Evolutionary conservation across 2,329 filamentous ascomycete genomes (phyloP), one percentile per base, ranked within the genome.

Genomic region (Nigrograna mackinnonii): DNA sequence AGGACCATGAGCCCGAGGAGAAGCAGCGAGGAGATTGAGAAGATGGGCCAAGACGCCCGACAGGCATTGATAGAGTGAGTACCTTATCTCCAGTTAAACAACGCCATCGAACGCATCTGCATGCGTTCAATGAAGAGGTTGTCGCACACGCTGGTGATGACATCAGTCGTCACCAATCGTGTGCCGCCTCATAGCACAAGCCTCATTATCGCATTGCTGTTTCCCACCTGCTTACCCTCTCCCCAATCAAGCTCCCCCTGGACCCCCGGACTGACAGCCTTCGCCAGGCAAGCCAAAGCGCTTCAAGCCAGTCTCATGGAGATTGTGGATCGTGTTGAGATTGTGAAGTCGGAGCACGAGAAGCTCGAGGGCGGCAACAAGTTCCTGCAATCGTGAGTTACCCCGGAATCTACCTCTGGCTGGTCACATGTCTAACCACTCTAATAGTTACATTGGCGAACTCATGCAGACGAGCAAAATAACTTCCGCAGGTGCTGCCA

Each of bases 361-460:
- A 96, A 96, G 71, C 83, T 99, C 41, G 91, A 97, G 70, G 94
- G 82, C 68, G 91, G 96, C 69, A 99, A 99, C 78, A 92, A 91
- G 62, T 96, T 97, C 64, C 74, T 99, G 35, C 92, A 97, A 70
- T 77, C 75, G 75, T 78, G 61, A 41, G 74, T 72, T 13, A 12
- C n/a, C 20, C 5, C 12, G 30, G 13, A n/a, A 6, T 36, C 22
- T 33, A 41, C 34, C 20, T 20, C 34, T 21, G 14, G 16, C 20
- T 17, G 18, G 5, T 34, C 26, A 14, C 9, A 12, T 39, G 22
- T 24, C 58, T 67, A 53, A 59, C 45, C 16, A 3, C 17, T 6
- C 2, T 5, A 46, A 4, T 19, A 96, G 96, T 69, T 97, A 97
- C 67, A 97, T 97, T 60, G 92, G 92, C 52, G 92, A 96, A 63